phyloP scores from a whole-genome alignment of 805 yeast species.

The Teunomyces tritomae region DNA sequence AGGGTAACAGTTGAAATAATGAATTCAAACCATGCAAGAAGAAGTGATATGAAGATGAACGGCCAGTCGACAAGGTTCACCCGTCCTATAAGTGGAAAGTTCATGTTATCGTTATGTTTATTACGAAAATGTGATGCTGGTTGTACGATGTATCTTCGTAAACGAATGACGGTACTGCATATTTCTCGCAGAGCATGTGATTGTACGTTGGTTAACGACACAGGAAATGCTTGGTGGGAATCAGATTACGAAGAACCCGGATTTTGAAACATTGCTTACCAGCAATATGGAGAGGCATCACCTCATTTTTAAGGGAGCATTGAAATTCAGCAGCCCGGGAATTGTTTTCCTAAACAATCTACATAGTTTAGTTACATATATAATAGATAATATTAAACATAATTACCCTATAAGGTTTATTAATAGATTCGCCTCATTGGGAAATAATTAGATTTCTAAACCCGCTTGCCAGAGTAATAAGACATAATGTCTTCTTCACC shows the following conservation, averaged over 20 bases:
- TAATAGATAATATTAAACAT: neutral
- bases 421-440: neutral
- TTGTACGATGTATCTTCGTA: neutral
- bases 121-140: neutral
- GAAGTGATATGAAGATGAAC: conserved; percentile 40
- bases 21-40: conserved; percentile 51
- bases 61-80: conserved; percentile 50
- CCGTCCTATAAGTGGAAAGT: conserved; percentile 27
- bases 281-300: too few relatives aligned
- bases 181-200: neutral
- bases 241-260: too few relatives aligned
- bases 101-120: neutral
- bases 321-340: too few relatives aligned
- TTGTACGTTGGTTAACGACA: too few relatives aligned
- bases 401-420: neutral
- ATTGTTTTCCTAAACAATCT: too few relatives aligned
- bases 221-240: too few relatives aligned
- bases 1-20: conserved; percentile 43
- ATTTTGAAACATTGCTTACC: too few relatives aligned
- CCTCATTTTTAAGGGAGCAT: too few relatives aligned
- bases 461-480: neutral
- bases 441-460: neutral
- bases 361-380: neutral
- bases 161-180: neutral
- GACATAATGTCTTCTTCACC: neutral